Conservation (phyloP, 371 early-diverging fungal species). For the Phascolomyces articulosus region DNA sequence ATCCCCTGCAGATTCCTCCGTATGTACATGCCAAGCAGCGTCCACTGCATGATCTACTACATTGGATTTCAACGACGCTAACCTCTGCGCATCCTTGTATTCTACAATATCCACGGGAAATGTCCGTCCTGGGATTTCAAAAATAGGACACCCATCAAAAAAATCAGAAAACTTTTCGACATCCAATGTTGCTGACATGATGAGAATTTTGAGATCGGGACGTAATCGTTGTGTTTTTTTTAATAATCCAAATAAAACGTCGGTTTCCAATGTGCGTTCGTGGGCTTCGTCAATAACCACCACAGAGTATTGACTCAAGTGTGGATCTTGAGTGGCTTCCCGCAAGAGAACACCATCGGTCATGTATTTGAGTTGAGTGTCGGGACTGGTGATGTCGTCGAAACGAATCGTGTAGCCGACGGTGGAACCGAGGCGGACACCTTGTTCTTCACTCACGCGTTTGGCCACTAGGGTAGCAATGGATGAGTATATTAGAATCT, state of each 20-base stretch:
- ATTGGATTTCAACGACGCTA: slow-evolving; percentile 66
- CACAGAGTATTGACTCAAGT: slow-evolving; percentile 66
- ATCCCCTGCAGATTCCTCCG: slow-evolving; percentile 72
- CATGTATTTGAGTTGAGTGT: slow-evolving; percentile 83
- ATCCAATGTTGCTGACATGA: slow-evolving; percentile 87
- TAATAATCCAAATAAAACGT: slow-evolving; percentile 88
- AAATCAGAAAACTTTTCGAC: slow-evolving; percentile 75
- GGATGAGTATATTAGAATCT: too few species aligned
- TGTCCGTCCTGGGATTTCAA: slow-evolving; percentile 82
- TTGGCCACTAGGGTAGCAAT: slow-evolving; percentile 73
- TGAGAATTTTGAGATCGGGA: slow-evolving; percentile 68
- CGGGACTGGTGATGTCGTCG: slow-evolving; percentile 61
- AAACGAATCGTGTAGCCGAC: slow-evolving; percentile 93
- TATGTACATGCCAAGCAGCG: slow-evolving; percentile 79
- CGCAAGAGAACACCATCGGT: slow-evolving; percentile 94
- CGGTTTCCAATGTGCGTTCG: slow-evolving; percentile 93
- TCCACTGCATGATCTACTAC: slow-evolving; percentile 76
- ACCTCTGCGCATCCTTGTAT: slow-evolving; percentile 47
- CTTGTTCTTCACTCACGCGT: slow-evolving; percentile 80
- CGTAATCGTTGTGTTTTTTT: slow-evolving; percentile 59
- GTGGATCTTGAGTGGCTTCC: slow-evolving; percentile 71
- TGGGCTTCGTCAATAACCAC: slow-evolving; percentile 96
- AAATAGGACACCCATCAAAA: slow-evolving; percentile 81
- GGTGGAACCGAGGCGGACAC: slow-evolving; percentile 54
- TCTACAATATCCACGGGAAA: slow-evolving; percentile 79